A percentile compares a stretch with the other conserved stretches of the same genome.
Conservation (phyloP, 208 protist genomes). For the Trypanosoma conorhini region DNA sequence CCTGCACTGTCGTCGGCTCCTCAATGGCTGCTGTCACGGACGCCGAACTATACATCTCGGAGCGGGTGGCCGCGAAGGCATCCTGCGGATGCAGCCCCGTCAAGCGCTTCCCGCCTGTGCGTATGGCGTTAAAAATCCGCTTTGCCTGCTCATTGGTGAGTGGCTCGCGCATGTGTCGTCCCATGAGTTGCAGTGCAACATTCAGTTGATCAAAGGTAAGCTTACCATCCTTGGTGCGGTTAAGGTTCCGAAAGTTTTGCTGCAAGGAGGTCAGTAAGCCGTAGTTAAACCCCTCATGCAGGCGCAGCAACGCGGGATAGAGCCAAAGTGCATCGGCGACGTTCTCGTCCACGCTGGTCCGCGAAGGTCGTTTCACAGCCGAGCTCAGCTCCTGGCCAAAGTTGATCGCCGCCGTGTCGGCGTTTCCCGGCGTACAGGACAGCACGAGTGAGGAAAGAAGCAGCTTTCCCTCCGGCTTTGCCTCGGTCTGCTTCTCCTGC, state of each 20-base stretch:
- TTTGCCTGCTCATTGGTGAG: conserved; percentile 37
- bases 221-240: conserved; percentile 44
- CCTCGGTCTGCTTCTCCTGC: neutral
- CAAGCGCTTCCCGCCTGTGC: neutral
- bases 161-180: conserved; percentile 46
- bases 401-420: neutral
- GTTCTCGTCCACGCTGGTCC: neutral
- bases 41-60: neutral
- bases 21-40: neutral
- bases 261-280: conserved; percentile 35
- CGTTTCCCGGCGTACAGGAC: neutral
- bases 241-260: conserved; percentile 53
- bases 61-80: neutral
- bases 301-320: conserved; percentile 50
- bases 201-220: conserved; percentile 61
- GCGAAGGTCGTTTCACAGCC: neutral
- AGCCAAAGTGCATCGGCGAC: conserved; percentile 46
- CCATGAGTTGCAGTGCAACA: conserved; percentile 50
- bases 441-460: neutral
- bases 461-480: too few species aligned
- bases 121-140: conserved; percentile 10
- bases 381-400: neutral
- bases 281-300: conserved; percentile 57
- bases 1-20: neutral
- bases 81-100: neutral